Evolutionary conservation across 2,329 filamentous ascomycete species (phyloP).

Genomic region (Aspergillus eucalypticola): DNA sequence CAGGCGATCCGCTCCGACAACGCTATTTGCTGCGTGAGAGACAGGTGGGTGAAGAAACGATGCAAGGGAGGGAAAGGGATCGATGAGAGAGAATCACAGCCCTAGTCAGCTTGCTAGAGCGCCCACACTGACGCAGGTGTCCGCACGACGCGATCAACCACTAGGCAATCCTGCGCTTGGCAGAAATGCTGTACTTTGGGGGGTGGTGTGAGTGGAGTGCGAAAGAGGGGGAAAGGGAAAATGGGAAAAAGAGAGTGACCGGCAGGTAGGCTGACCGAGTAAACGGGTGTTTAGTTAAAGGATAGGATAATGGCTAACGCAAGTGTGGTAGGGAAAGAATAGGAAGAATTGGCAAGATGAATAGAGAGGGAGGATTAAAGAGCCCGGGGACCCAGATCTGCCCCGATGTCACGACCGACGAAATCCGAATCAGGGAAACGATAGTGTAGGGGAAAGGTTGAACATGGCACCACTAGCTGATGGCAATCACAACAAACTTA

Average conservation of each 20-base stretch:
- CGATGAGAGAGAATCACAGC: conserved; percentile 18
- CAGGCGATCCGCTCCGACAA: conserved; percentile 17
- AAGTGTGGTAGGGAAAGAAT: neutral
- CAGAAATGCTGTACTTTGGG: conserved; percentile 24
- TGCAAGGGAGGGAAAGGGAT: conserved; percentile 30
- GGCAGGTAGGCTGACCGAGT: neutral
- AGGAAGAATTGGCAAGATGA: neutral
- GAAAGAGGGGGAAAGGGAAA: conserved; percentile 6
- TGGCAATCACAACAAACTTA: conserved; percentile 6
- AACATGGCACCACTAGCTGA: conserved; percentile 27
- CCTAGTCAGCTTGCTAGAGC: conserved; percentile 23
- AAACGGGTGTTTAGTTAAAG: neutral
- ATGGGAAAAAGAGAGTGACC: conserved; percentile 1
- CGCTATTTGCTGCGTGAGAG: conserved; percentile 18
- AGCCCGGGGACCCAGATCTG: conserved; percentile 9
- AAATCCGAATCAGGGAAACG: conserved; percentile 21
- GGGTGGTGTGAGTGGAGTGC: conserved; percentile 4
- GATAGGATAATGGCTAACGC: neutral
- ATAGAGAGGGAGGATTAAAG: neutral
- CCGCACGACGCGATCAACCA: conserved; percentile 27
- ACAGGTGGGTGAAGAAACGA: conserved; percentile 18
- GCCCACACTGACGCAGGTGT: conserved; percentile 29
- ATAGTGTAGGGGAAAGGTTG: conserved; percentile 21
- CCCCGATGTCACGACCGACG: conserved; percentile 14
- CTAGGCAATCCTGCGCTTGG: conserved; percentile 24